These are phyloP conservation scores for Caryopteris hybrid DNA, from an alignment of 305 asterid genomes.

Conservation along the genomic window DNA sequence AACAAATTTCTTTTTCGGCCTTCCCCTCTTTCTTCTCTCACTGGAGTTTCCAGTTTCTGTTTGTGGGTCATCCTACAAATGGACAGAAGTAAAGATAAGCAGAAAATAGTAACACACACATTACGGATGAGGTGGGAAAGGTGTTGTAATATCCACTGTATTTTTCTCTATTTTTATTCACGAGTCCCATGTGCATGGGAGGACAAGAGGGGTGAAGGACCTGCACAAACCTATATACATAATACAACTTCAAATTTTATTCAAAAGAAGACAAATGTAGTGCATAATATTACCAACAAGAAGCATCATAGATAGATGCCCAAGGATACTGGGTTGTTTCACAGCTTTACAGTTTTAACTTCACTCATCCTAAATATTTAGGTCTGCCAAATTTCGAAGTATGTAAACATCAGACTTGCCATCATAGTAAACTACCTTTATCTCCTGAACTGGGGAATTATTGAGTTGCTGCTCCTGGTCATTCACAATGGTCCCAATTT, in stretches of 20 bases:
- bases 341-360: background rate
- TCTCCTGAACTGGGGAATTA: conserved; percentile 21
- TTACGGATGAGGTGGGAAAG: background rate
- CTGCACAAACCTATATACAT: background rate
- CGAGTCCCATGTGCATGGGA: background rate
- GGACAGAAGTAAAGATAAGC: conserved; percentile 12
- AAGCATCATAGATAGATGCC: background rate
- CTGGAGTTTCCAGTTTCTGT: conserved; percentile 20
- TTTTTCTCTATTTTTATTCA: background rate
- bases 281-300: background rate
- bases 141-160: background rate
- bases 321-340: background rate
- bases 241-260: background rate
- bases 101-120: background rate
- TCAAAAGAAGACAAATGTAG: background rate
- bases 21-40: conserved; percentile 47
- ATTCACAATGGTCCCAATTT: conserved; percentile 21
- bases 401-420: conserved; percentile 1
- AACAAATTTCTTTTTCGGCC: conserved; percentile 35
- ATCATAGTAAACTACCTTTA: conserved; percentile 47
- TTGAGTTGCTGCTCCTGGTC: conserved; percentile 26
- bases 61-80: conserved; percentile 33
- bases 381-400: background rate
- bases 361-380: background rate
- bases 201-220: background rate